phyloP scores from a whole-genome alignment of 257 asterid genomes.

The Nicotiana benthamiana region DNA sequence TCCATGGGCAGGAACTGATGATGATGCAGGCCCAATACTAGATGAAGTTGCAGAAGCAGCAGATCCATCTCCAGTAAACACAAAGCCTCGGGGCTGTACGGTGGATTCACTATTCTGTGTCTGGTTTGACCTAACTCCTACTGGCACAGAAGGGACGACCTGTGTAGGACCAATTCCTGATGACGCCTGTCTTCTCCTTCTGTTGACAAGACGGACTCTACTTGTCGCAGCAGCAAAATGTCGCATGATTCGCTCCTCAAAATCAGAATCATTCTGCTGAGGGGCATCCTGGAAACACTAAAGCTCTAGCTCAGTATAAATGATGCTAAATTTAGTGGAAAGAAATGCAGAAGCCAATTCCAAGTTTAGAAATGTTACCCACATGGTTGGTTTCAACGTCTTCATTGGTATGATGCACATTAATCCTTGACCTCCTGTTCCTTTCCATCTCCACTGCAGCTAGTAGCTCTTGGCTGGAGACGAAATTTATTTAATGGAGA shows the following conservation, averaged over 20 bases:
- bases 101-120: slow-evolving; percentile 3
- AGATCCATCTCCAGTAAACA: slow-evolving; percentile 6
- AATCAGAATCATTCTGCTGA: slow-evolving; percentile 23
- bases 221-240: slow-evolving; percentile 31
- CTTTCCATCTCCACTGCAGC: slow-evolving; percentile 40
- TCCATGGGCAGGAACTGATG: slow-evolving; percentile 8
- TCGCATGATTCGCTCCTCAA: slow-evolving; percentile 30
- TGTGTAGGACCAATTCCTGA: slow-evolving; percentile 23
- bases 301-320: background rate
- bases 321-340: background rate
- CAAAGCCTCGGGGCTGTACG: slow-evolving; percentile 10
- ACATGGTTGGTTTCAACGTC: slow-evolving; percentile 27
- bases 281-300: slow-evolving; percentile 25
- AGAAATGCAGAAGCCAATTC: background rate
- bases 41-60: slow-evolving; percentile 15
- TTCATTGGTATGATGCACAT: slow-evolving; percentile 12
- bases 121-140: slow-evolving; percentile 15
- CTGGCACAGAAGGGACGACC: slow-evolving; percentile 24
- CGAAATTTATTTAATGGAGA: background rate
- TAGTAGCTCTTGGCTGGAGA: slow-evolving; percentile 50
- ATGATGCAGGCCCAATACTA: slow-evolving; percentile 9
- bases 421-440: slow-evolving; percentile 24
- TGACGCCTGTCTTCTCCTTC: slow-evolving; percentile 31
- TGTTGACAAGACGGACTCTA: slow-evolving; percentile 23
- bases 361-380: slow-evolving; percentile 8